Conservation (phyloP, 106 monocot species). For the Allium cepa region DNA sequence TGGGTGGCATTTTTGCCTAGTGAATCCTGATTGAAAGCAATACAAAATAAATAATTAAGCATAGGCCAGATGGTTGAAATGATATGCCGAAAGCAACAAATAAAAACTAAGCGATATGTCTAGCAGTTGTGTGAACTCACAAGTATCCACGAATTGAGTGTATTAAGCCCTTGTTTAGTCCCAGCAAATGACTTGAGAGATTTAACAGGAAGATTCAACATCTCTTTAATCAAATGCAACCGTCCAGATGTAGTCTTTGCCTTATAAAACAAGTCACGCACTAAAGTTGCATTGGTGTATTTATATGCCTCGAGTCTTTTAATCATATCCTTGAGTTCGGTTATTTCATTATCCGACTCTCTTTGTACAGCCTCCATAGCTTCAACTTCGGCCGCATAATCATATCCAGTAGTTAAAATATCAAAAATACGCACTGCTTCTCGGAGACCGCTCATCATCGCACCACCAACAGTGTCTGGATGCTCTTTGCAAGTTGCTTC, state of each 20-base stretch:
- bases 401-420: conserved; percentile 63
- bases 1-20: conserved; percentile 98
- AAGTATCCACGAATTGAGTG: conserved; percentile 89
- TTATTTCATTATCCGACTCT: conserved; percentile 59
- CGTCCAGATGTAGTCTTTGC: conserved; percentile 84
- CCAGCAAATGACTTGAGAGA: conserved; percentile 78
- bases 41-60: conserved; percentile 10
- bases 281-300: conserved; percentile 35
- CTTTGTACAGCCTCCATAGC: conserved; percentile 63
- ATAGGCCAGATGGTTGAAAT: not conserved
- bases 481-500: conserved; percentile 99
- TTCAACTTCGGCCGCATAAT: conserved; percentile 73
- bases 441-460: conserved; percentile 96
- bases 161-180: conserved; percentile 67
- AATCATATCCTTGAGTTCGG: conserved; percentile 69
- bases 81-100: not conserved
- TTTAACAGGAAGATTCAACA: conserved; percentile 70
- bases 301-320: conserved; percentile 75
- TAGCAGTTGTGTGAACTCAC: conserved; percentile 36
- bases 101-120: not conserved
- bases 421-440: conserved; percentile 93
- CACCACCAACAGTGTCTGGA: conserved; percentile 98
- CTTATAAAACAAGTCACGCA: conserved; percentile 72
- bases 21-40: conserved; percentile 61
- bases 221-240: conserved; percentile 79